phyloP scores from a whole-genome alignment of 106 monocot species.

The Dendrobium chrysotoxum region DNA sequence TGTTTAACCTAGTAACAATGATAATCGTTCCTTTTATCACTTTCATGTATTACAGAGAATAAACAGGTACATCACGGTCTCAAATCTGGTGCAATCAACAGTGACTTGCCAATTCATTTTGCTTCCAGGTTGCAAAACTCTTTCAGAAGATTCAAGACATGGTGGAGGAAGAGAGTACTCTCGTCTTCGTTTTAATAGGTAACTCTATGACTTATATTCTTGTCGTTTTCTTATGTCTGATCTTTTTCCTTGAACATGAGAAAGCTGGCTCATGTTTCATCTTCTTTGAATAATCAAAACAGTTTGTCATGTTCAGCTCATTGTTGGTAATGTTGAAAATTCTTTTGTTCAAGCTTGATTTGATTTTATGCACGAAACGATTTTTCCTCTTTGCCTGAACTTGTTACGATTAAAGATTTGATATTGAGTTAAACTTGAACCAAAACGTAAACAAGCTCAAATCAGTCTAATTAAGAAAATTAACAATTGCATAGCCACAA shows the following conservation, averaged over 20 bases:
- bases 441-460: neutral
- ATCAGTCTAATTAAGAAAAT: neutral
- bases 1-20: neutral
- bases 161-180: constrained; percentile 94
- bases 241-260: neutral
- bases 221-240: neutral
- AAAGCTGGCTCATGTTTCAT: neutral
- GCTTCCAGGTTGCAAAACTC: constrained; percentile 82
- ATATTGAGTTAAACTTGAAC: neutral
- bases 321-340: neutral
- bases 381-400: neutral
- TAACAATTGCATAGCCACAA: neutral
- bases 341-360: neutral
- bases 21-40: neutral
- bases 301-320: neutral
- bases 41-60: neutral
- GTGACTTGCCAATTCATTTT: neutral
- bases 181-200: constrained; percentile 99
- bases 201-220: constrained; percentile 12
- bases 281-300: neutral
- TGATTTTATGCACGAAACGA: neutral
- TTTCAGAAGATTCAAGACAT: constrained; percentile 99
- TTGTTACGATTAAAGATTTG: neutral
- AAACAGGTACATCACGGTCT: neutral
- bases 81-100: constrained; percentile 4